phyloP scores from a whole-genome alignment of 345 rosid species.

The Raphanus raphanistrum region DNA sequence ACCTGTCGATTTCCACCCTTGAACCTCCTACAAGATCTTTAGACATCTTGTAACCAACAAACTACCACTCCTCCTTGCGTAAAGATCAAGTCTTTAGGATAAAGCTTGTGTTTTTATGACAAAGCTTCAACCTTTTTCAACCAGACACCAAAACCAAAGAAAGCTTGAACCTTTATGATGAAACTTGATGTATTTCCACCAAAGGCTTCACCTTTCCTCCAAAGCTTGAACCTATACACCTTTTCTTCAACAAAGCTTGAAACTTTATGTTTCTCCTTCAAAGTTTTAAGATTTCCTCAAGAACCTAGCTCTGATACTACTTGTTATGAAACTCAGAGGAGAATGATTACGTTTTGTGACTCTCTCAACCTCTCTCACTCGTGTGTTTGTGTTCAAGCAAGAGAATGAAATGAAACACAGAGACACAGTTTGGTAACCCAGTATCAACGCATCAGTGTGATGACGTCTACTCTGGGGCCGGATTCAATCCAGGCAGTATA shows the following conservation, averaged over 20 bases:
- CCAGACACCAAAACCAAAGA: neutral
- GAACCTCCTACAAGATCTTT: neutral
- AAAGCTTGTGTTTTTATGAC: neutral
- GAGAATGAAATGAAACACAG: too few relatives aligned
- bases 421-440: too few relatives aligned
- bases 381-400: too few relatives aligned
- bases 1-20: neutral
- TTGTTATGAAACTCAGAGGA: too few relatives aligned
- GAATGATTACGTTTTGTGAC: too few relatives aligned
- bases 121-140: neutral
- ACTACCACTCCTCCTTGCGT: neutral
- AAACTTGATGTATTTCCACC: neutral
- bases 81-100: neutral
- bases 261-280: neutral
- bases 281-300: neutral
- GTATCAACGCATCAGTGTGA: too few relatives aligned
- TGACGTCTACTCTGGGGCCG: too few relatives aligned
- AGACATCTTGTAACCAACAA: neutral
- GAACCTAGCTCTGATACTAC: neutral
- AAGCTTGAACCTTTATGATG: neutral
- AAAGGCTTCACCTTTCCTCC: neutral
- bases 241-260: neutral
- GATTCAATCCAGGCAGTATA: too few relatives aligned
- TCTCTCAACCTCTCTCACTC: too few relatives aligned
- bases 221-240: neutral